Percentiles rank a stretch among this genome's conserved stretches.
Evolutionary conservation across 2,329 filamentous ascomycete genomes (phyloP).

Genomic region (Exophiala oligosperma): DNA sequence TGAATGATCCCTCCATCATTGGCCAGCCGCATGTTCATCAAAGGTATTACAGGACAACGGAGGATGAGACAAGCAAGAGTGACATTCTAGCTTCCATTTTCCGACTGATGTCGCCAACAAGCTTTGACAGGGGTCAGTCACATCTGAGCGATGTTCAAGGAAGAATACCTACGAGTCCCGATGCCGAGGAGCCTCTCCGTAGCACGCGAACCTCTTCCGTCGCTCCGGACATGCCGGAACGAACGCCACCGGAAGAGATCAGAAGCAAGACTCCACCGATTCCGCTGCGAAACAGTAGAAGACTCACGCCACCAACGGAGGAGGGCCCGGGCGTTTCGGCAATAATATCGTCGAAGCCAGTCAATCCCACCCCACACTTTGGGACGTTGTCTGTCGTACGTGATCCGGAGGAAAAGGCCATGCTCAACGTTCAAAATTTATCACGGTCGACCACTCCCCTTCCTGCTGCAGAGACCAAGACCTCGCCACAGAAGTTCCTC

Average conservation of each 20-base stretch:
- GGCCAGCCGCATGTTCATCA: not conserved
- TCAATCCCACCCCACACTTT: not conserved
- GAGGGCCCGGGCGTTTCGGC: not conserved
- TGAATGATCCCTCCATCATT: not conserved
- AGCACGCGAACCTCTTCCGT: not conserved
- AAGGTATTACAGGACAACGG: not conserved
- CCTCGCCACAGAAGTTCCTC: not conserved
- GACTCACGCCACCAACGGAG: not conserved
- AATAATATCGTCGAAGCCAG: not conserved
- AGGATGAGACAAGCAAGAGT: not conserved
- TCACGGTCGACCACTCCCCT: not conserved
- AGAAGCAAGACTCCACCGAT: not conserved
- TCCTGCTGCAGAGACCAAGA: not conserved
- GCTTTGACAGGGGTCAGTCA: not conserved
- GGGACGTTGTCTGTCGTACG: not conserved
- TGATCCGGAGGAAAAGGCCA: not conserved
- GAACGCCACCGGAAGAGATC: too few species aligned
- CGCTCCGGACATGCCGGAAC: too few species aligned
- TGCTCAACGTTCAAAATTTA: not conserved
- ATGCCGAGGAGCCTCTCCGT: not conserved
- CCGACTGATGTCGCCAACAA: not conserved
- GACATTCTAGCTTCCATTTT: not conserved
- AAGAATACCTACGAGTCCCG: not conserved
- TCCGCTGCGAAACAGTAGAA: not conserved
- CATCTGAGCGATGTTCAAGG: not conserved